Percentiles rank a stretch among this genome's conserved stretches.
Conservation (phyloP, 2,329 filamentous ascomycete genomes). For the Pseudocercospora vitis region DNA sequence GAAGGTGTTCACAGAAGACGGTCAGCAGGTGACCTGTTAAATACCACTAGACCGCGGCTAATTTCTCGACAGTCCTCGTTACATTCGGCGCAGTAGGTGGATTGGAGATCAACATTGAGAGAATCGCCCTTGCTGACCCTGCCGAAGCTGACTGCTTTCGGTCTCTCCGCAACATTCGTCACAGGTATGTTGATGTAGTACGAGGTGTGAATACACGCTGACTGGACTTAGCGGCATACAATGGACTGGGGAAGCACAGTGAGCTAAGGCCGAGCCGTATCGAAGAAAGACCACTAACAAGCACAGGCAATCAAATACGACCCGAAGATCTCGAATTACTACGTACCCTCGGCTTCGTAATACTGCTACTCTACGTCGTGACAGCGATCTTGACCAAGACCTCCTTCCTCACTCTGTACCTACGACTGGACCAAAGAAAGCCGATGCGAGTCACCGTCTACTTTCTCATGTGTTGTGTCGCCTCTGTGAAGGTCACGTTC, state of each 20-base stretch:
- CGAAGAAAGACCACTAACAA: background rate
- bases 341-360: constrained; percentile 17
- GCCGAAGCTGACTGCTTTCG: constrained; percentile 11
- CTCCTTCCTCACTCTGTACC: constrained; percentile 20
- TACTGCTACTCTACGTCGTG: constrained; percentile 13
- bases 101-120: background rate
- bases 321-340: background rate
- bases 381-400: constrained; percentile 18
- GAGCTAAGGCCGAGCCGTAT: background rate
- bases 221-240: constrained; percentile 12
- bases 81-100: constrained; percentile 14
- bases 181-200: constrained; percentile 4
- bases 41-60: constrained; percentile 4
- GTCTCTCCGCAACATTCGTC: constrained; percentile 14
- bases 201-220: background rate
- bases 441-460: constrained; percentile 21
- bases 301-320: background rate
- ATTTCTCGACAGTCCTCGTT: constrained; percentile 14
- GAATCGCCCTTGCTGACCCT: background rate
- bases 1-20: background rate
- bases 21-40: background rate
- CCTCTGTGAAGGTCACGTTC: constrained; percentile 9
- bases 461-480: constrained; percentile 13
- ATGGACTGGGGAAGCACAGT: constrained; percentile 20
- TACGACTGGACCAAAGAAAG: constrained; percentile 18